A percentile compares a stretch with the other conserved stretches of the same genome.
Evolutionary conservation across 495 filamentous ascomycete genomes (phyloP).

Genomic region (Aspergillus hancockii): DNA sequence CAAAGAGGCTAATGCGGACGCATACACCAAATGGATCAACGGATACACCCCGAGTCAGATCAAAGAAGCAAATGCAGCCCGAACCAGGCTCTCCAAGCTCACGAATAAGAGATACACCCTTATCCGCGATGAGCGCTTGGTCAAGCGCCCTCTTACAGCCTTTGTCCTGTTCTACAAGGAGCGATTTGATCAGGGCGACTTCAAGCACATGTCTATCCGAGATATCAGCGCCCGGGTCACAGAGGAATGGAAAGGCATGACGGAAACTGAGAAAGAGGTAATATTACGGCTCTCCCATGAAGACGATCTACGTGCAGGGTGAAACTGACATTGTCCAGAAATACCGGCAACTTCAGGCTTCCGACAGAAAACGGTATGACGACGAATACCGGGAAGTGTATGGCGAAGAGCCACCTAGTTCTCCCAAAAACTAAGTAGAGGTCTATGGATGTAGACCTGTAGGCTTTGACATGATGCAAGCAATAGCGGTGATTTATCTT

Average conservation of each 20-base stretch:
- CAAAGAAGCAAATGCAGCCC: constrained; percentile 63
- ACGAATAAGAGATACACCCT: constrained; percentile 11
- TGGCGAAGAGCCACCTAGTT: constrained; percentile 22
- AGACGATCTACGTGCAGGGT: no score
- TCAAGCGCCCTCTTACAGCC: constrained; percentile 43
- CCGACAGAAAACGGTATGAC: constrained; percentile 34
- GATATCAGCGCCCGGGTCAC: constrained; percentile 35
- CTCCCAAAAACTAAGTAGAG: background rate
- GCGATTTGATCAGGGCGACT: constrained; percentile 48
- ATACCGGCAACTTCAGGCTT: constrained; percentile 20
- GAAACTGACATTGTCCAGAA: constrained; percentile 23
- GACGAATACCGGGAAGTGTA: constrained; percentile 38
- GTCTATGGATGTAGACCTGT: background rate
- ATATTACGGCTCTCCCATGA: background rate
- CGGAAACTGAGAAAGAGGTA: constrained; percentile 57
- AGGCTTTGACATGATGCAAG: constrained; percentile 4
- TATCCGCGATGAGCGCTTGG: constrained; percentile 60
- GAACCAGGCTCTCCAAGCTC: constrained; percentile 44
- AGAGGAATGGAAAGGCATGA: constrained; percentile 59
- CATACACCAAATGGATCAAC: constrained; percentile 60
- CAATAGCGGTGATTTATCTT: background rate
- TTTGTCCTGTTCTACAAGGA: constrained; percentile 52
- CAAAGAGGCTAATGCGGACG: constrained; percentile 41
- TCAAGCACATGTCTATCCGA: constrained; percentile 29
- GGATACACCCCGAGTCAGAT: constrained; percentile 59